Evolutionary conservation across 2,329 filamentous ascomycete genomes (phyloP), one percentile per base, ranked within the genome.

Genomic region (Thielaviopsis euricoi): DNA sequence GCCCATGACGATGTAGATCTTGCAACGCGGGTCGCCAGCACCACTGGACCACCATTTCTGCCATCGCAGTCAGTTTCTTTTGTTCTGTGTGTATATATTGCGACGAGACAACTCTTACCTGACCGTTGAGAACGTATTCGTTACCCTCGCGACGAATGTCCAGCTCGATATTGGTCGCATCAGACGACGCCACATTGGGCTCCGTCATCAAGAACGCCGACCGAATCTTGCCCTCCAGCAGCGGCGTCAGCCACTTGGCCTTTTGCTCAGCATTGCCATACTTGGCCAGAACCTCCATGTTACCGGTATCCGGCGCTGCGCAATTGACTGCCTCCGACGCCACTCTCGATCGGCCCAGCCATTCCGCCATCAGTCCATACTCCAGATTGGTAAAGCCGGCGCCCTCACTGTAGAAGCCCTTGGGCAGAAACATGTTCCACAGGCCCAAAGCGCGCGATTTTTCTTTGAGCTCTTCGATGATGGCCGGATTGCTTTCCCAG

Each of bases 41-140:
- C 93, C 93, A 62, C 88, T 95, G 26, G 89, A 95, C 93, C 93
- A 98, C 93, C 93, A 98, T 88, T 98, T 98, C 81, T 91, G 65
- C 17, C 3, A 4, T 19, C 25, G 2, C 9, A 17, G 61, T 65
- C 53, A 58, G 60, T 50, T 10, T 40, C n/a, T n/a, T n/a, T n/a
- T n/a, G n/a, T 22, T 7, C 13, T 48, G 26, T 49, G 46, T 53
- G 10, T n/a, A 26, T 46, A 22, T 25, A 46, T 9, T 25, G 2
- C 12, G 40, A 9, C 6, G 12, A 9, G 9, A 26, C 69, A 78
- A 12, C 3, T n/a, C 13, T 60, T 73, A 88, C 85, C 65, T 82
- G 80, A 59, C 93, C 93, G 67, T 97, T 96, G 57, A 98, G 78
- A 19, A 97, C 82, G 68, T 93, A 96, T 65, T 93, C 82, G 66